phyloP scores from a whole-genome alignment of 768 basidiomycete species.

The Pleurotus ostreatus region DNA sequence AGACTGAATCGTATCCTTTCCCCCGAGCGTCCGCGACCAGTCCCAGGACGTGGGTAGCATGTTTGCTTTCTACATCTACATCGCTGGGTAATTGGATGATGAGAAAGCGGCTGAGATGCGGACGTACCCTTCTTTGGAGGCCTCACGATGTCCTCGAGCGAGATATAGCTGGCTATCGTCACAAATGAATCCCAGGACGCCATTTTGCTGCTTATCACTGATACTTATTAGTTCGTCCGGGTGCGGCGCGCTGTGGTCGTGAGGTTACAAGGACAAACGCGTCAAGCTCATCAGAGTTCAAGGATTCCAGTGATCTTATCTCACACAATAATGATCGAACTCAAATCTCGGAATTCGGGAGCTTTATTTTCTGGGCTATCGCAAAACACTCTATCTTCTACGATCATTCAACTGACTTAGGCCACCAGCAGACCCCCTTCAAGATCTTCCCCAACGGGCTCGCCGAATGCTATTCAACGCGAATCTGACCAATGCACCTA shows the following conservation, averaged over 20 bases:
- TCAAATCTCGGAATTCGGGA: too few relatives aligned
- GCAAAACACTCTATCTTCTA: too few relatives aligned
- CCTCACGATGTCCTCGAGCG: conserved; percentile 38
- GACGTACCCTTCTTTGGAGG: conserved; percentile 9
- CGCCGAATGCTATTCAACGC: too few relatives aligned
- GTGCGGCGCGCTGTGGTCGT: too few relatives aligned
- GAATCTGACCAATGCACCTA: too few relatives aligned
- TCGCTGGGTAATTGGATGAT: background rate
- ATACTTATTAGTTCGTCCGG: background rate
- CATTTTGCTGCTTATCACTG: conserved; percentile 12
- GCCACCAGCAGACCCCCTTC: too few relatives aligned
- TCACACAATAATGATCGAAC: background rate
- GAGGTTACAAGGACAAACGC: too few relatives aligned
- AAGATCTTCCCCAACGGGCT: background rate
- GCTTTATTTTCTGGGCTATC: too few relatives aligned
- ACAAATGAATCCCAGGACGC: conserved; percentile 34
- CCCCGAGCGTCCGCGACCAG: conserved; percentile 47
- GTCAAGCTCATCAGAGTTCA: too few relatives aligned
- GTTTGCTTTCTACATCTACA: conserved; percentile 2
- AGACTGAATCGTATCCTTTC: conserved; percentile 73
- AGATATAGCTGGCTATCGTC: conserved; percentile 32
- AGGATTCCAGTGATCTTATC: background rate
- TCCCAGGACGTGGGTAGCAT: conserved; percentile 47
- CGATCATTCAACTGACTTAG: too few relatives aligned
- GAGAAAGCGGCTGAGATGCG: background rate